Evolutionary conservation across 306 rosid species (phyloP).

Genomic region (Sechiopsis laciniata): DNA sequence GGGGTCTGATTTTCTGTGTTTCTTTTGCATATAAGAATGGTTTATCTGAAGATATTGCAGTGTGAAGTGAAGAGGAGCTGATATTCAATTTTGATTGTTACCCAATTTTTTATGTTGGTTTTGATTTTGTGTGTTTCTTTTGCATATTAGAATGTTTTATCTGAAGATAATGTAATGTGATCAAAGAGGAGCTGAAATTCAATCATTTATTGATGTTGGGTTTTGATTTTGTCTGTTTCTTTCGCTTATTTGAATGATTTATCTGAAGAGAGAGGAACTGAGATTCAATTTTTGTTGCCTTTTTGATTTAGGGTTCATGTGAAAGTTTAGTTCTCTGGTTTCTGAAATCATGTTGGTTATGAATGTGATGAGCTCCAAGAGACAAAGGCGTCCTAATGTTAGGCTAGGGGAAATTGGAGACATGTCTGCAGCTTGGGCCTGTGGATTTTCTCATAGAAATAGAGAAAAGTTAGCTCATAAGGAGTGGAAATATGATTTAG

Average conservation of each 20-base stretch:
- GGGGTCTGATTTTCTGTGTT: background rate
- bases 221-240: too few relatives aligned
- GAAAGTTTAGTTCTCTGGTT: conserved; percentile 20
- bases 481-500: conserved; percentile 24
- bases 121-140: background rate
- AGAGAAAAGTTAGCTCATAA: conserved; percentile 24
- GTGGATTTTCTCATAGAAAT: conserved; percentile 27
- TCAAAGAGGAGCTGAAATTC: background rate
- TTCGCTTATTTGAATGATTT: too few relatives aligned
- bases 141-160: background rate
- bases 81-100: too few relatives aligned
- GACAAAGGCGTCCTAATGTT: conserved; percentile 45
- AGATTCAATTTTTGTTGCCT: conserved; percentile 12
- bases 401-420: conserved; percentile 42
- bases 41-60: background rate
- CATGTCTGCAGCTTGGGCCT: conserved; percentile 38
- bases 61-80: background rate
- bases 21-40: too few relatives aligned
- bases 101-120: too few relatives aligned
- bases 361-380: conserved; percentile 33
- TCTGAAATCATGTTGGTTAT: conserved; percentile 29
- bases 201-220: background rate
- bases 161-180: background rate
- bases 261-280: too few relatives aligned
- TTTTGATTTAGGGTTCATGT: conserved; percentile 19